Evolutionary conservation across 2,329 filamentous ascomycete species (phyloP), one percentile per base, ranked within the genome.

Genomic region (Talaromyces sp.): DNA sequence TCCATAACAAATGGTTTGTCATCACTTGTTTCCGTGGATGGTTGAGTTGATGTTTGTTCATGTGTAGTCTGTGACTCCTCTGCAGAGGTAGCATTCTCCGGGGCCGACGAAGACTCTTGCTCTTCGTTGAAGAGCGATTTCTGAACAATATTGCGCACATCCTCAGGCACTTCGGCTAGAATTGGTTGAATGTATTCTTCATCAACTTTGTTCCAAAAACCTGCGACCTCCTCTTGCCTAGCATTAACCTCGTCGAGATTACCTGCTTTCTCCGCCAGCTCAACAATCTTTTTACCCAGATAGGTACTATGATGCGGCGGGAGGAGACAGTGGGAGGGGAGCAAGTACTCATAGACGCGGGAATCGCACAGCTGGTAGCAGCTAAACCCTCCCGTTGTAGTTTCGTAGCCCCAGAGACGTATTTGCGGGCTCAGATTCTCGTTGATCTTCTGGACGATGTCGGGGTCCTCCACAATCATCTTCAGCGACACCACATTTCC

Each of bases 401-500:
- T 82, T 72, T 95, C 86, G 56, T 96, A 91, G 3, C 91, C 94
- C 94, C 94, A 99, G 2, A 99, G 83, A 47, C 94, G 86, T 60
- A 99, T 99, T 76, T 99, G 94, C 3, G 87, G 82, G 2, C 88
- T 89, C 36, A 99, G 80, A 51, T 89, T 78, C 32, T 85, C 82
- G 74, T 99, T 99, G 82, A 99, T 96, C 75, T 90, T 96, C 51
- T 91, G 79, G 20, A 97, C 86, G 44, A 97, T 85, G 57, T 96
- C 86, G 10, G 86, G 82, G 53, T 97, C 93, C 73, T 97, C 93
- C 43, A 97, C 87, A 65, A 99, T 97, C 63, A 99, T 80, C 77
- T 99, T 99, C 65, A 97, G 74, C 29, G 91, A 96, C 57, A 97
- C 90, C 66, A 97, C 87, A 68, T 97, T 97, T 47, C 93, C 94